Percentiles rank a stretch among this genome's conserved stretches.
Conservation (phyloP, 331 rosid genomes). For the Telfairia occidentalis region DNA sequence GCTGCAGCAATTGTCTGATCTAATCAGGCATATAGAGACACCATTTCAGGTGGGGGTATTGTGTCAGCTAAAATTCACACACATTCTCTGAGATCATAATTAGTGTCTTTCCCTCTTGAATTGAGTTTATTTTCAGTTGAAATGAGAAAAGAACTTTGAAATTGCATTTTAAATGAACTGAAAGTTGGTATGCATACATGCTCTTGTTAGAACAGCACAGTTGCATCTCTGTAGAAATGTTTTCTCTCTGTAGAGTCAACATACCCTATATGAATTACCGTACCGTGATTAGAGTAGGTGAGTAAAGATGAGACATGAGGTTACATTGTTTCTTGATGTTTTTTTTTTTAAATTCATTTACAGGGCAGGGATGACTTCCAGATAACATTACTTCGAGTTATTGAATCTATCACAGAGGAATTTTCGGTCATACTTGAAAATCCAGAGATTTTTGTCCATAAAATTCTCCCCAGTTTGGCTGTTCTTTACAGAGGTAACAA, state of each 20-base stretch:
- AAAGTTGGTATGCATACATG: neutral
- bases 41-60: constrained; percentile 65
- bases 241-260: neutral
- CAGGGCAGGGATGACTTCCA: constrained; percentile 99
- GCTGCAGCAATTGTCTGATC: constrained; percentile 69
- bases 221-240: neutral
- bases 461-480: constrained; percentile 86
- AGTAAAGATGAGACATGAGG: constrained; percentile 1
- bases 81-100: neutral
- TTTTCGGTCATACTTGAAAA: constrained; percentile 44
- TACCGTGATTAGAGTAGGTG: neutral
- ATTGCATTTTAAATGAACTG: neutral
- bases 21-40: constrained; percentile 60
- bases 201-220: neutral
- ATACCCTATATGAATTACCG: neutral
- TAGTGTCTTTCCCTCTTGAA: neutral
- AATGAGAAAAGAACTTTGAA: neutral
- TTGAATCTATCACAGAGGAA: constrained; percentile 85
- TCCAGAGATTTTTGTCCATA: constrained; percentile 55
- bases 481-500: constrained; percentile 85
- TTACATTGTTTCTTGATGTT: neutral
- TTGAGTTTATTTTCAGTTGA: neutral
- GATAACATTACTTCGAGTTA: constrained; percentile 77
- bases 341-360: constrained; percentile 22
- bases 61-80: constrained; percentile 9